Evolutionary conservation across 331 rosid genomes (phyloP).

Genomic region (Quercus phellos): DNA sequence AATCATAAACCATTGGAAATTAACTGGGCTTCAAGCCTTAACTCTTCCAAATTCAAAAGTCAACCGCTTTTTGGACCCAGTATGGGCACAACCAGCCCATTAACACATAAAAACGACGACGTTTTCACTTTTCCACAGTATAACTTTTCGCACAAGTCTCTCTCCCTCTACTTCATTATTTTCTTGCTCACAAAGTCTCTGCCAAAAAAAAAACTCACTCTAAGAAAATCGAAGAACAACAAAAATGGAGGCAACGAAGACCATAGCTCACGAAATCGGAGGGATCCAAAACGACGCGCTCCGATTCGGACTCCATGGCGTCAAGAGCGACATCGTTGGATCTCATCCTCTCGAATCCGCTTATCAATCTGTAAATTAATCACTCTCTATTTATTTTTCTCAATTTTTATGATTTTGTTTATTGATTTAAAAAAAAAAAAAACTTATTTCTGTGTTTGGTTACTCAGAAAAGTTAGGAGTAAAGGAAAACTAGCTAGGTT

Average conservation of each 20-base stretch:
- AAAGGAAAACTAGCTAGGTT: no score
- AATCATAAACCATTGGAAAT: no score
- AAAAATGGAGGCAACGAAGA: conserved; percentile 53
- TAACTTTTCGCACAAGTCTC: not conserved
- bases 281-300: conserved; percentile 69
- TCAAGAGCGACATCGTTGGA: conserved; percentile 62
- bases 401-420: not conserved
- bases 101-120: not conserved
- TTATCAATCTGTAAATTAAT: conserved; percentile 45
- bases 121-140: not conserved
- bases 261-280: conserved; percentile 73
- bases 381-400: conserved; percentile 2
- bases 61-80: no score
- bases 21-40: no score
- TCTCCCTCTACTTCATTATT: not conserved
- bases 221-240: conserved; percentile 7
- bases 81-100: not conserved
- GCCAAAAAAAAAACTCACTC: not conserved
- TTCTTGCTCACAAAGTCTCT: conserved; percentile 18
- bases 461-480: not conserved
- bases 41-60: no score
- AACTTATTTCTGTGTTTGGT: not conserved
- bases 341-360: conserved; percentile 71
- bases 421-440: no score
- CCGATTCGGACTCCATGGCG: conserved; percentile 70